Base-by-base conservation (phyloP, 1,284 basidiomycete species). In the Pseudozyma thailandica region DNA sequence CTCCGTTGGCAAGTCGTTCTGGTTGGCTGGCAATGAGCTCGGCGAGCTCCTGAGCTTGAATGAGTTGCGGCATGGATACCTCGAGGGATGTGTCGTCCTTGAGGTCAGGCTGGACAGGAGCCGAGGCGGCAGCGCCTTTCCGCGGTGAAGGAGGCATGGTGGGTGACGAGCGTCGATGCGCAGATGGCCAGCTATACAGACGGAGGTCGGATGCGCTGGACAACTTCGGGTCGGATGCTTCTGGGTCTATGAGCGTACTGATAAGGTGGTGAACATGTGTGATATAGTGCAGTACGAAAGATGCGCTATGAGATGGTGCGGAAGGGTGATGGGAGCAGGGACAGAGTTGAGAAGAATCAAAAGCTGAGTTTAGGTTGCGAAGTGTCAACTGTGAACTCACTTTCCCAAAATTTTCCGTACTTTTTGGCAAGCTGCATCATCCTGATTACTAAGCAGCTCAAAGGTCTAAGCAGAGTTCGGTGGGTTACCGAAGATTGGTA, bases 1-100 rank as follows among this genome's bases (percentile, higher is more conserved):
- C 69, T 16, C 21, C 38, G 26, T 50, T 52, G 38, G 63, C 69
- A 15, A 73, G 69, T 23, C 56, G 35, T 43, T 70, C 74, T 0
- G 72, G 72, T 25, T 74, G 15, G 21, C 30, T 37, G 26, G 69
- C 59, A 35, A 74, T 68, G 48, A 74, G 50, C 31, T 68, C 54
- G 31, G 72, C 68, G 8, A 74, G 63, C 44, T 68, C 38, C 9
- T 54, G 51, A 13, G 63, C 63, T 25, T 62, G 50, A 45, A 38
- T 46, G 41, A 72, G 55, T n/a, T 56, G 41, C 3, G 69, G 49
- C 8, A 66, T 25, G 20, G 42, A 25, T 6, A 41, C 20, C 3
- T 44, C 25, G 49, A 56, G 27, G 12, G 16, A 10, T 31, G 23
- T 13, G 13, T 21, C 33, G 30, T 27, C 23, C 2, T 25, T 15